phyloP scores from a whole-genome alignment of 257 asterid genomes.

The Rhazya stricta region DNA sequence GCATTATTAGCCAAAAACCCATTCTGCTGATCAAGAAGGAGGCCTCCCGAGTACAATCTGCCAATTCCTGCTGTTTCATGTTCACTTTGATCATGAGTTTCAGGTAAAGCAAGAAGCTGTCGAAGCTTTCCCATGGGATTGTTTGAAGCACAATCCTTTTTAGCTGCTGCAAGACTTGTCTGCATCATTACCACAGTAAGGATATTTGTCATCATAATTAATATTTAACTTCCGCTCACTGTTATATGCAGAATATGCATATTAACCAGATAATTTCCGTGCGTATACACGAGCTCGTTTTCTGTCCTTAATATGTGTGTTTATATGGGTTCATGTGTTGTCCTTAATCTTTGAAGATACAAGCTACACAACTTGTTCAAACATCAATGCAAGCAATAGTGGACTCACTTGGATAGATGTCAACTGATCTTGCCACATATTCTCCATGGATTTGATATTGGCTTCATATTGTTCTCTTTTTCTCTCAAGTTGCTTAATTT shows the following conservation, averaged over 20 bases:
- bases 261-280: background rate
- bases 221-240: background rate
- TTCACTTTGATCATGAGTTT: background rate
- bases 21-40: slow-evolving; percentile 10
- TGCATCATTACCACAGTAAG: slow-evolving; percentile 18
- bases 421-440: slow-evolving; percentile 74
- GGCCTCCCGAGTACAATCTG: slow-evolving; percentile 1
- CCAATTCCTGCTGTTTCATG: background rate
- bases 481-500: slow-evolving; percentile 39
- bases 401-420: slow-evolving; percentile 53
- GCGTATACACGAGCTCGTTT: no score
- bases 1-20: slow-evolving; percentile 6
- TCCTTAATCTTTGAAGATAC: background rate
- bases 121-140: slow-evolving; percentile 17
- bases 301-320: background rate
- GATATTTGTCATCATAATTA: background rate
- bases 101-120: slow-evolving; percentile 15
- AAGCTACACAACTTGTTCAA: background rate
- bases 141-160: slow-evolving; percentile 16
- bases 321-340: background rate
- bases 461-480: slow-evolving; percentile 48
- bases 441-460: slow-evolving; percentile 60
- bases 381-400: background rate
- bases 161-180: slow-evolving; percentile 40
- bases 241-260: background rate